phyloP scores from a whole-genome alignment of 148 eudicot genomes.

The Gaultheria prostrata region DNA sequence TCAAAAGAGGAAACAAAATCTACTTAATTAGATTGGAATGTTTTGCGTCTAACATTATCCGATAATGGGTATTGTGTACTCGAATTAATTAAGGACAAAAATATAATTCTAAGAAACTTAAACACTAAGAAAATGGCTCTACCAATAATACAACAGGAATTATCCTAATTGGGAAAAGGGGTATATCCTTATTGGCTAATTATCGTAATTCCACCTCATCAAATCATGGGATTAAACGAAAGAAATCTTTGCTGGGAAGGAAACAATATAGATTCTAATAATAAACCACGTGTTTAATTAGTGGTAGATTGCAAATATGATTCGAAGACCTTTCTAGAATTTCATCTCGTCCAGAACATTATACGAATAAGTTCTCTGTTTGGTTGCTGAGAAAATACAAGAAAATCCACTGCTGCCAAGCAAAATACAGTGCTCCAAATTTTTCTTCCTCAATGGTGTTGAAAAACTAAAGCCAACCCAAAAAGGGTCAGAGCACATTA shows the following conservation, averaged over 20 bases:
- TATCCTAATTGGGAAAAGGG: not conserved
- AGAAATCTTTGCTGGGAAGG: not conserved
- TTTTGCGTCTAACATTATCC: not conserved
- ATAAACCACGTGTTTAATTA: not conserved
- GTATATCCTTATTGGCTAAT: not conserved
- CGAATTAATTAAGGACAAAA: not conserved
- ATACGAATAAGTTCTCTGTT: not conserved
- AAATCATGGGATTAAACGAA: not conserved
- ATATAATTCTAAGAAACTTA: not conserved
- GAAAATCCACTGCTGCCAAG: not conserved
- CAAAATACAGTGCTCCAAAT: not conserved
- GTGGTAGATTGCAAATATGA: not conserved
- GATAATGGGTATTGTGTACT: not conserved
- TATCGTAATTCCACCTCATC: not conserved
- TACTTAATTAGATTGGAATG: not conserved
- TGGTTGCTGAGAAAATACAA: slow-evolving; percentile 7
- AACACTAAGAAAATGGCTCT: not conserved
- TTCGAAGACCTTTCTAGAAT: not conserved
- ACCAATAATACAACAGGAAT: not conserved
- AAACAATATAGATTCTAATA: not conserved
- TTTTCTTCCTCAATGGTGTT: too few relatives aligned
- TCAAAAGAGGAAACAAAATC: not conserved
- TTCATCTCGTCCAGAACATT: not conserved
- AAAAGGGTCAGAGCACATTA: not conserved
- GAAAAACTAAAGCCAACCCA: not conserved